Evolutionary conservation across 2,329 filamentous ascomycete species (phyloP).

Genomic region (Diaporthe citri): DNA sequence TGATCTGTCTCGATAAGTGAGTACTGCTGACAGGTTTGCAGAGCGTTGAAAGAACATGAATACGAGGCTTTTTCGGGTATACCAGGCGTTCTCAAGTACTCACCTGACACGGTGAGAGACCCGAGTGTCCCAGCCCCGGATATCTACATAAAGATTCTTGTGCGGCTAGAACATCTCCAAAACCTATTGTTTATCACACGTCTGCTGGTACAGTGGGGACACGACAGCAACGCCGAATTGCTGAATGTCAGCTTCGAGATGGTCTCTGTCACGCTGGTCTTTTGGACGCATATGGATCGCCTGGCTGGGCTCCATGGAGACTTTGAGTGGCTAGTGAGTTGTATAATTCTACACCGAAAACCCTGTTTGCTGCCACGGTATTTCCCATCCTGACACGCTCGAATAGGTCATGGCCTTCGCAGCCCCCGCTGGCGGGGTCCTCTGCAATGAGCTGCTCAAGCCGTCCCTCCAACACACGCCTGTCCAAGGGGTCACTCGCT

Average conservation of each 20-base stretch:
- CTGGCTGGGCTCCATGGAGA: slow-evolving; percentile 56
- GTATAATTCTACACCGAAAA: too few relatives aligned
- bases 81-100: slow-evolving; percentile 54
- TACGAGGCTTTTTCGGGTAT: slow-evolving; percentile 50
- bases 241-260: slow-evolving; percentile 61
- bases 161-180: slow-evolving; percentile 64
- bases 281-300: slow-evolving; percentile 64
- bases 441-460: slow-evolving; percentile 63
- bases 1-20: too few relatives aligned
- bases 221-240: slow-evolving; percentile 54
- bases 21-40: slow-evolving; percentile 32
- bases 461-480: slow-evolving; percentile 53
- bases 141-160: slow-evolving; percentile 59
- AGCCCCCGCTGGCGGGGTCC: slow-evolving; percentile 62
- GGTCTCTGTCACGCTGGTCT: slow-evolving; percentile 58
- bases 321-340: slow-evolving; percentile 64
- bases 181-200: slow-evolving; percentile 72
- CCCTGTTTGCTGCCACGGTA: not conserved
- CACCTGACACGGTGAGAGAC: slow-evolving; percentile 53
- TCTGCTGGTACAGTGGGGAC: slow-evolving; percentile 61
- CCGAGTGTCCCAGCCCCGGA: slow-evolving; percentile 46
- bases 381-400: not conserved
- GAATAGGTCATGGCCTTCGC: slow-evolving; percentile 62
- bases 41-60: slow-evolving; percentile 53
- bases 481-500: slow-evolving; percentile 55